phyloP scores from a whole-genome alignment of 768 basidiomycete genomes.

The Nevesoporus exiguus region DNA sequence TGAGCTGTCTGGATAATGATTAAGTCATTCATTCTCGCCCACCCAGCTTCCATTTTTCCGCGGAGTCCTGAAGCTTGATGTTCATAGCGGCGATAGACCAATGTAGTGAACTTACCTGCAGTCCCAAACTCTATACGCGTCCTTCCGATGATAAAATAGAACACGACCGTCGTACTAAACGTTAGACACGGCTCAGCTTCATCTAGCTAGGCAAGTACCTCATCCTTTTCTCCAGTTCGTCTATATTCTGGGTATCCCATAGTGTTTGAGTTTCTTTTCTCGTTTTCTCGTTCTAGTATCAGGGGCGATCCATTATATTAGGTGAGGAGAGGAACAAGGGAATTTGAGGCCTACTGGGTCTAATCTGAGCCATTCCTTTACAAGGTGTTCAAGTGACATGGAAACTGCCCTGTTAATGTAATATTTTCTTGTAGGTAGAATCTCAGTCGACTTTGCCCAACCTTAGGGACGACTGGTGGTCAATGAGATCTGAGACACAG shows the following conservation, averaged over 20 bases:
- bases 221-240: conserved; percentile 42
- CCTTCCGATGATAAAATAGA: conserved; percentile 32
- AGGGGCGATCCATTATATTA: background rate
- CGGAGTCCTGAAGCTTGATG: conserved; percentile 48
- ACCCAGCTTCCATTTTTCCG: conserved; percentile 85
- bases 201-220: conserved; percentile 25
- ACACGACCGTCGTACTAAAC: background rate
- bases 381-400: conserved; percentile 37
- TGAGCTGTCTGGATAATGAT: conserved; percentile 81
- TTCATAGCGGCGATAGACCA: background rate
- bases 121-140: conserved; percentile 84
- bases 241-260: conserved; percentile 26
- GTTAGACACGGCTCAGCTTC: background rate
- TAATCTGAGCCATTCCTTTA: conserved; percentile 49
- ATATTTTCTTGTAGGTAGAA: background rate
- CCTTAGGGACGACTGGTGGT: background rate
- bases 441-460: background rate
- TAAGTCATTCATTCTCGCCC: conserved; percentile 89
- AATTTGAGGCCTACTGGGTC: conserved; percentile 38
- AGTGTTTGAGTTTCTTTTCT: conserved; percentile 35
- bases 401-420: background rate
- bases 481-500: too few relatives aligned
- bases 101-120: conserved; percentile 49
- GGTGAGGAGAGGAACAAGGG: background rate
- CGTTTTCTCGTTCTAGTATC: conserved; percentile 37